Percentiles rank a stretch among this genome's conserved stretches.
These are phyloP conservation scores for Boletus sp. DNA, from an alignment of 1,284 basidiomycete genomes.

Conservation along the genomic window DNA sequence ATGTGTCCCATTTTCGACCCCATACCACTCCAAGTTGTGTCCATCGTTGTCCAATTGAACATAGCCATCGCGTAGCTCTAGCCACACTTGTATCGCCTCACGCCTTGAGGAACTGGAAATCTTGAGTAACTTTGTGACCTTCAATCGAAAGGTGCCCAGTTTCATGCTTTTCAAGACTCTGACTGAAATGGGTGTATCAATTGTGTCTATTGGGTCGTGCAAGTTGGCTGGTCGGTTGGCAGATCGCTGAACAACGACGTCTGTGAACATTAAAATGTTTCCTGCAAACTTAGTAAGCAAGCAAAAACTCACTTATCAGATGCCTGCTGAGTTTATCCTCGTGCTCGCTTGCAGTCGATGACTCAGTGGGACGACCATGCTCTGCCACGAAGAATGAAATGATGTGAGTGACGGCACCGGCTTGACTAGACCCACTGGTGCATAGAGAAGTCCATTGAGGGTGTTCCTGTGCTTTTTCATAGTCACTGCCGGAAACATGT, in stretches of 20 bases:
- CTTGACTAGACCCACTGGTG: slow-evolving; percentile 47
- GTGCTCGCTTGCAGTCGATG: slow-evolving; percentile 27
- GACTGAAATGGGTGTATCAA: slow-evolving; percentile 33
- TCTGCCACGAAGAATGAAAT: slow-evolving; percentile 41
- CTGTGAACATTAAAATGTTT: slow-evolving; percentile 30
- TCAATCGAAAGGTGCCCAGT: slow-evolving; percentile 51
- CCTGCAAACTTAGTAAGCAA: not conserved
- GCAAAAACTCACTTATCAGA: slow-evolving; percentile 51
- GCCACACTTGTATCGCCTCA: slow-evolving; percentile 45
- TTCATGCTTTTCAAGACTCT: slow-evolving; percentile 65
- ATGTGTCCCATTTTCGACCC: slow-evolving; percentile 57
- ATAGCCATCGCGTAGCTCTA: slow-evolving; percentile 50
- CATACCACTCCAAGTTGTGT: slow-evolving; percentile 65
- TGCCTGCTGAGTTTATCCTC: slow-evolving; percentile 57
- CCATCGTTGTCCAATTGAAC: slow-evolving; percentile 45
- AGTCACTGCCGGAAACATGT: slow-evolving; percentile 40
- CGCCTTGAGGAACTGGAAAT: slow-evolving; percentile 9
- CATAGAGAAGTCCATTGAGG: slow-evolving; percentile 64
- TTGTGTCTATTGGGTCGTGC: slow-evolving; percentile 4
- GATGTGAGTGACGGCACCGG: not conserved
- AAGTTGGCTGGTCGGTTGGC: slow-evolving; percentile 17
- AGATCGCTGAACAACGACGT: slow-evolving; percentile 35
- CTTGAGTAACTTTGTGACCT: slow-evolving; percentile 47
- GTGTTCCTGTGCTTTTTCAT: slow-evolving; percentile 46
- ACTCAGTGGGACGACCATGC: slow-evolving; percentile 54